Percentiles rank a stretch among this genome's conserved stretches.
phyloP scores from a whole-genome alignment of 306 rosid genomes.

The Psophocarpus tetragonolobus region DNA sequence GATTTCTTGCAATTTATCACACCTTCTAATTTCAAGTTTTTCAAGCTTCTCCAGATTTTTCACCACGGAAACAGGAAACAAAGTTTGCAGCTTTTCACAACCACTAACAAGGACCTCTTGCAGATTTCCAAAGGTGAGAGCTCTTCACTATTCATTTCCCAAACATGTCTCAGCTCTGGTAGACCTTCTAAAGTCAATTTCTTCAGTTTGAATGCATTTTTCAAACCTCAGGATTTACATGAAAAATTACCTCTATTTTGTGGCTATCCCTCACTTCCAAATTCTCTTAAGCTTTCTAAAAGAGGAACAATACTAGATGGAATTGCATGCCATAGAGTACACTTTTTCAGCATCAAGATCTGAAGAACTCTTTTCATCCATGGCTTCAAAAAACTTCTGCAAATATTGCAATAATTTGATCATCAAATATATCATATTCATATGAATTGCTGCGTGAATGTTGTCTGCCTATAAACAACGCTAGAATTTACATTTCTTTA shows the following conservation, averaged over 20 bases:
- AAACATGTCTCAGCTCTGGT: neutral
- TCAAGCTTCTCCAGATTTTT: neutral
- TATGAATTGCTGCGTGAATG: too few species aligned
- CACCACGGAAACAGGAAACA: neutral
- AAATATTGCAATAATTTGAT: too few species aligned
- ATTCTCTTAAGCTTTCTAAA: too few species aligned
- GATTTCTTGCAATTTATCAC: neutral
- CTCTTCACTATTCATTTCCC: neutral
- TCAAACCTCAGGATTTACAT: too few species aligned
- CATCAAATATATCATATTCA: too few species aligned
- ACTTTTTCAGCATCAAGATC: too few species aligned
- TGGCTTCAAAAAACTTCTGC: too few species aligned
- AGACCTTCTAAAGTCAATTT: neutral
- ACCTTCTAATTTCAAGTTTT: neutral
- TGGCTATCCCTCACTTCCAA: neutral
- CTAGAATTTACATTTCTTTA: too few species aligned
- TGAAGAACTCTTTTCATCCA: too few species aligned
- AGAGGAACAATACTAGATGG: neutral
- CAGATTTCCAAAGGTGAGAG: neutral
- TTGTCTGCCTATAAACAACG: too few species aligned
- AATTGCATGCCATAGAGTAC: too few species aligned
- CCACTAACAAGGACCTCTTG: neutral
- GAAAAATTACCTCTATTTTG: neutral
- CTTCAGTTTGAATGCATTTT: neutral
- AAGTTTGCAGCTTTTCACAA: neutral